These are phyloP conservation scores for Blepharisma stoltei DNA, from an alignment of 73 alveolate species.

Conservation along the genomic window DNA sequence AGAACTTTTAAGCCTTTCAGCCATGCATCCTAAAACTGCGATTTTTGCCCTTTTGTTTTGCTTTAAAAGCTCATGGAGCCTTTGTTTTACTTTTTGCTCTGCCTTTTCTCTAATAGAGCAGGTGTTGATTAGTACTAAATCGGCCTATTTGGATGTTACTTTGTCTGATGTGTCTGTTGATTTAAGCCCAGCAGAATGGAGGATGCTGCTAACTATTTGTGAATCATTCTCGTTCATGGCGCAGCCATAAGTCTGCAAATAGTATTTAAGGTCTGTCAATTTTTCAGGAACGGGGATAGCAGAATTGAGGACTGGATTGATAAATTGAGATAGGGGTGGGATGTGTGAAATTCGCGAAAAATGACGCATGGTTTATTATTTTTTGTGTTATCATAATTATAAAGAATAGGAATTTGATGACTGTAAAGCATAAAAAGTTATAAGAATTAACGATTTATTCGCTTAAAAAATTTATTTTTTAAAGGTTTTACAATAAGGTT, in stretches of 20 bases:
- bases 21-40: constrained; percentile 88
- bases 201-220: constrained; percentile 56
- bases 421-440: no score
- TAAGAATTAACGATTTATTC: no score
- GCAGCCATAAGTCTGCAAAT: constrained; percentile 77
- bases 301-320: no score
- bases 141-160: constrained; percentile 53
- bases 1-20: constrained; percentile 70
- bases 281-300: no score
- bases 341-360: no score
- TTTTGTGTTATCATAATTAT: no score
- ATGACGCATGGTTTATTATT: no score
- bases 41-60: constrained; percentile 49
- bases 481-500: no score
- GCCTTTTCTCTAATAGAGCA: constrained; percentile 88
- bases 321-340: no score
- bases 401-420: no score
- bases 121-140: constrained; percentile 69
- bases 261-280: constrained; percentile 31
- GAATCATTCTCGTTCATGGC: constrained; percentile 73
- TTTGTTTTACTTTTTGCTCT: constrained; percentile 71
- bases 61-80: constrained; percentile 45
- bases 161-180: constrained; percentile 24
- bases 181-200: constrained; percentile 55
- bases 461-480: no score